phyloP scores from a whole-genome alignment of 2,329 filamentous ascomycete genomes.

The Stachybotrys chartarum region DNA sequence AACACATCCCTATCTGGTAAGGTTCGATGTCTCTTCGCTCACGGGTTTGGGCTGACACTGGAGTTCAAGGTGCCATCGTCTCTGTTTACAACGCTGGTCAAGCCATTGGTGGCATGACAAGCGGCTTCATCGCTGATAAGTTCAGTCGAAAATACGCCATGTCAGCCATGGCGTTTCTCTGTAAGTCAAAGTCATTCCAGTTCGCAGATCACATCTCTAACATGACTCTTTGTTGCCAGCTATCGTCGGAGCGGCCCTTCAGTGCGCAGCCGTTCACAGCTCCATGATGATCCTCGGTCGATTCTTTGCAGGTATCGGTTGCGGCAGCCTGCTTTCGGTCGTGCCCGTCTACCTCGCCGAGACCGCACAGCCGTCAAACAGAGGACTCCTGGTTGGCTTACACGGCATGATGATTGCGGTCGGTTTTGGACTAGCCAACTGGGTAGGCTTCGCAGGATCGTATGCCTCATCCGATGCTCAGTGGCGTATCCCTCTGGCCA shows the following conservation, averaged over 20 bases:
- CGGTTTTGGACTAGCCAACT: constrained; percentile 29
- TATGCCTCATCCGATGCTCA: constrained; percentile 20
- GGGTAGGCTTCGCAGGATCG: constrained; percentile 29
- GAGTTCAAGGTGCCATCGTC: constrained; percentile 10
- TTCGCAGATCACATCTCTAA: too few relatives aligned
- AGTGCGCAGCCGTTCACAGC: constrained; percentile 28
- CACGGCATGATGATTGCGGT: constrained; percentile 25
- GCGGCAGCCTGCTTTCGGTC: constrained; percentile 25
- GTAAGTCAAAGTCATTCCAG: not conserved
- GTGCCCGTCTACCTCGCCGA: constrained; percentile 9
- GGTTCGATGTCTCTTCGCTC: not conserved
- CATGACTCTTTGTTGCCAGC: not conserved
- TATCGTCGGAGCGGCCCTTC: constrained; percentile 31
- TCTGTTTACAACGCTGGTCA: constrained; percentile 24
- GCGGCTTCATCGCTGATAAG: constrained; percentile 23
- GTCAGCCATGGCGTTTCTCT: constrained; percentile 8
- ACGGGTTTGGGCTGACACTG: not conserved
- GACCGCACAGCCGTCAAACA: not conserved
- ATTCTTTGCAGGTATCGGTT: constrained; percentile 31
- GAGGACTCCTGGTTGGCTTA: constrained; percentile 7
- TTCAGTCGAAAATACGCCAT: constrained; percentile 27
- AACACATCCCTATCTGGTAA: constrained; percentile 9
- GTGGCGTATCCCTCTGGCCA: constrained; percentile 25
- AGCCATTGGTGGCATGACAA: constrained; percentile 17
- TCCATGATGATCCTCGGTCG: constrained; percentile 32